These are phyloP conservation scores for Blumeriella jaapii DNA, from an alignment of 2,329 filamentous ascomycete species.

Conservation along the genomic window DNA sequence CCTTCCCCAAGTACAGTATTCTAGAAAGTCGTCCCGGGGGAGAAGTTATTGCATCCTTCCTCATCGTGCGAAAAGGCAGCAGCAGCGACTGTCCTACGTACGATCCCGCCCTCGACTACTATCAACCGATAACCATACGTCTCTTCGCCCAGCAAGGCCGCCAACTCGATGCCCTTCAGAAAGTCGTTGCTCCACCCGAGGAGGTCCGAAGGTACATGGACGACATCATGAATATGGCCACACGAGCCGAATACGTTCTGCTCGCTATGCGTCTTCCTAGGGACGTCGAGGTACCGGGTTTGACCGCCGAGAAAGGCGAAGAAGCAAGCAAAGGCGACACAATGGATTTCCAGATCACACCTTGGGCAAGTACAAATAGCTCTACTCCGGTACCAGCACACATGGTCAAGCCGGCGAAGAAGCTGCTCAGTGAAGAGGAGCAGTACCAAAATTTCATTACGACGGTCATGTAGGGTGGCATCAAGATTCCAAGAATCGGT, in stretches of 20 bases:
- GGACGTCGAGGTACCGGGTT: constrained; percentile 13
- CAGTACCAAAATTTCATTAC: constrained; percentile 36
- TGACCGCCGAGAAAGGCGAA: constrained; percentile 10
- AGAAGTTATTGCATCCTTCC: constrained; percentile 61
- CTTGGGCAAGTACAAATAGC: constrained; percentile 19
- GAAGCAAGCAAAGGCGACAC: constrained; percentile 7
- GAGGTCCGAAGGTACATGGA: constrained; percentile 58
- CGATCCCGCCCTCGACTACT: constrained; percentile 57
- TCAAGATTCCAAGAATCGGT: too few species aligned
- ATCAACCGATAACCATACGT: constrained; percentile 60
- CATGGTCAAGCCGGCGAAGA: constrained; percentile 18
- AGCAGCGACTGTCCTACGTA: constrained; percentile 48
- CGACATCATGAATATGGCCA: constrained; percentile 58
- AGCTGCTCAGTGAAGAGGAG: constrained; percentile 32
- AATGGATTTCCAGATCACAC: constrained; percentile 12
- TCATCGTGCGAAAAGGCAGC: constrained; percentile 63
- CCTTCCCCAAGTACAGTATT: constrained; percentile 70
- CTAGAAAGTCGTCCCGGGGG: constrained; percentile 54
- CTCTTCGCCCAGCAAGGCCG: constrained; percentile 42
- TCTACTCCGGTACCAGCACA: constrained; percentile 8
- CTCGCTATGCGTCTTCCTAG: constrained; percentile 55
- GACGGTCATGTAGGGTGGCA: constrained; percentile 9
- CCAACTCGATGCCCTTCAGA: constrained; percentile 47
- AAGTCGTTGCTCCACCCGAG: constrained; percentile 50
- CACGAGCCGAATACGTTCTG: constrained; percentile 53